Evolutionary conservation across 2,329 filamentous ascomycete genomes (phyloP).

Genomic region (Fusarium papillatum): DNA sequence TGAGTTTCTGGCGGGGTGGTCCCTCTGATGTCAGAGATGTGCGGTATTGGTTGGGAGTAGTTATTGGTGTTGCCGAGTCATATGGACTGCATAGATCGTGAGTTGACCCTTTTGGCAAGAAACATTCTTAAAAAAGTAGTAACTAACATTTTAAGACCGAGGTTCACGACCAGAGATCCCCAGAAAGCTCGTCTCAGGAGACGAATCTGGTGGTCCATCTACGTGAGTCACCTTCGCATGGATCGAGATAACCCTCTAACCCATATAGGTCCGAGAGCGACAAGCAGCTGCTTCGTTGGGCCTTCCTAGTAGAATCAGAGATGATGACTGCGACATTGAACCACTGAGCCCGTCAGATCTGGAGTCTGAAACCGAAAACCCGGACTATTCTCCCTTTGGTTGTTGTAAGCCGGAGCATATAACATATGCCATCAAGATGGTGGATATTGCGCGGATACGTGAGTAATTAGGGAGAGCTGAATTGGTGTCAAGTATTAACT

Average conservation of each 20-base stretch:
- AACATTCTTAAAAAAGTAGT: too few relatives aligned
- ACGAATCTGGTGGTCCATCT: constrained; percentile 68
- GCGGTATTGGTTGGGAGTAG: constrained; percentile 63
- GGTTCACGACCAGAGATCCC: constrained; percentile 42
- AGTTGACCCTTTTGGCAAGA: constrained; percentile 24
- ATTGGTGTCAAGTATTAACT: not conserved
- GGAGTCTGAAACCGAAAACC: constrained; percentile 44
- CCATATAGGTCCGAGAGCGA: constrained; percentile 49
- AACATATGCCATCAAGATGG: constrained; percentile 54
- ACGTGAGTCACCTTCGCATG: constrained; percentile 50
- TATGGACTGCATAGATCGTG: constrained; percentile 58
- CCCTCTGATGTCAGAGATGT: constrained; percentile 62
- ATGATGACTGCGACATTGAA: constrained; percentile 56
- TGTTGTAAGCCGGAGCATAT: constrained; percentile 50
- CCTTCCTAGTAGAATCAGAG: constrained; percentile 52
- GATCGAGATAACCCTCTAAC: not conserved
- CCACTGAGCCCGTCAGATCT: constrained; percentile 48
- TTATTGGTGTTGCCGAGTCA: constrained; percentile 65
- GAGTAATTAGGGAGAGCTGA: constrained; percentile 6
- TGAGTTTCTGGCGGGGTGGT: constrained; percentile 68
- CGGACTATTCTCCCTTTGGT: constrained; percentile 43
- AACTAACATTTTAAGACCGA: constrained; percentile 38
- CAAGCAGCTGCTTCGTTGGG: constrained; percentile 54
- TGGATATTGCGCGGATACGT: constrained; percentile 52
- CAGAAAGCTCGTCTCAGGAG: constrained; percentile 53